These are phyloP conservation scores for Moesziomyces antarcticus DNA, from an alignment of 1,284 basidiomycete genomes.

Conservation along the genomic window DNA sequence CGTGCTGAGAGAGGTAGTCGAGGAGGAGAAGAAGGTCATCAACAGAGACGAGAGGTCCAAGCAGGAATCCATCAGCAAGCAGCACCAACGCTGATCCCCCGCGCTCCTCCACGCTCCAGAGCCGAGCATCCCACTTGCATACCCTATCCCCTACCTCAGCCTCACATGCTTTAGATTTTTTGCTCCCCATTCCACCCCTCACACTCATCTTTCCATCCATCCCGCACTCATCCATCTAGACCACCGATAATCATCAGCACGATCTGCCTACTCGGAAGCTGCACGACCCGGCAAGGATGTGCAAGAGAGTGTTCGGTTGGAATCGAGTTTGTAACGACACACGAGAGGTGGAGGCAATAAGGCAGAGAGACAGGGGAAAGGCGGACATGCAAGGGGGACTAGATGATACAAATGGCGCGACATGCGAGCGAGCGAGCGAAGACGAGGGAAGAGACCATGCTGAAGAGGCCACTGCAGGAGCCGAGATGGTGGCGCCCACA, in stretches of 20 bases:
- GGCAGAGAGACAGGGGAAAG: not conserved
- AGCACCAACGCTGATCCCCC: slow-evolving; percentile 13
- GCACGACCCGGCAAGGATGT: too few species aligned
- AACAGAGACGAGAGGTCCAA: slow-evolving; percentile 18
- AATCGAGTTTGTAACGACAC: not conserved
- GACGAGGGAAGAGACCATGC: not conserved
- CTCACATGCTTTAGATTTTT: too few species aligned
- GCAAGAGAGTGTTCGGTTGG: too few species aligned
- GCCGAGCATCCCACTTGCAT: not conserved
- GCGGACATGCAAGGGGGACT: slow-evolving; percentile 16
- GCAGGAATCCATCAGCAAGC: slow-evolving; percentile 14
- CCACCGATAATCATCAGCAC: too few species aligned
- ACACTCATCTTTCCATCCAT: too few species aligned
- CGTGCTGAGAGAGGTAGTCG: slow-evolving; percentile 55
- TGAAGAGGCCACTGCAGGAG: not conserved
- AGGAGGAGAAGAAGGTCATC: slow-evolving; percentile 52
- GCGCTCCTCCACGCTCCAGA: too few species aligned
- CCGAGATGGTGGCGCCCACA: not conserved
- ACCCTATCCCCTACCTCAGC: too few species aligned
- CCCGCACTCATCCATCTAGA: too few species aligned
- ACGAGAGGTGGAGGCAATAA: not conserved
- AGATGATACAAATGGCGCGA: slow-evolving; percentile 20
- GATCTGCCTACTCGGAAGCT: too few species aligned
- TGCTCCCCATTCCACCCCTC: too few species aligned
- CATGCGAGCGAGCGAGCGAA: slow-evolving; percentile 1